Base-by-base conservation (phyloP, 441 rosid species). In the Pelargonium cotyledonis region DNA sequence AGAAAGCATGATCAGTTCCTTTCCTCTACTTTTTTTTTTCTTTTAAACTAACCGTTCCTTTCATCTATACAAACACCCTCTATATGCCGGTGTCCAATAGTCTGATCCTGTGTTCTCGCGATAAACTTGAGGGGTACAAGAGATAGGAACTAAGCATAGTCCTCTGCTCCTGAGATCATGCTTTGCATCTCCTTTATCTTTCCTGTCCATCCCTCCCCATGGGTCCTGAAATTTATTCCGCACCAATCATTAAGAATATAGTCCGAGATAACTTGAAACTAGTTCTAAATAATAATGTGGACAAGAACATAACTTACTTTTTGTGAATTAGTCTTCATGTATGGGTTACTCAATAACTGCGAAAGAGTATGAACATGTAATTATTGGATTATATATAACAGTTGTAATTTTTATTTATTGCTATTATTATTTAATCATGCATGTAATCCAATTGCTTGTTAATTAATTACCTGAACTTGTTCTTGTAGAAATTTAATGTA, bases 271-370 rank as follows among this genome's bases (percentile, higher is more conserved):
- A 31, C 38, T 31, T 31, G 38, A 31, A 31, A 31, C 38, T 31
- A 31, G 38, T 4, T 31, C 4, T 31, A 31, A 31, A 31, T 31
- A 31, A 31, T 4, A 31, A 31, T 31, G 38, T 31, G 38, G 38
- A 31, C 38, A 31, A 31, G 38, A 31, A 31, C 53, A 8, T 19
- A 55, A 5, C 71, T 69, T 68, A 85, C 88, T 83, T 83, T 85
- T 68, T 69, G 84, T 31, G 90, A 72, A 68, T 84, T 84, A 31
- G 72, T 71, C 84, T 89, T 92, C 89, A 84, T 78, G 78, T 85
- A 88, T 6, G 95, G 96, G 76, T 84, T 89, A 72, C 93, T 89
- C 72, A 89, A 63, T 9, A 89, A 77, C 98, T 89, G 90, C 79
- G 75, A 61, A 29, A 58, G 18, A 49, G n/a, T 49, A 31, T 31